Base-by-base conservation (phyloP, 805 yeast genomes). In the Hanseniaspora mollemarum region DNA sequence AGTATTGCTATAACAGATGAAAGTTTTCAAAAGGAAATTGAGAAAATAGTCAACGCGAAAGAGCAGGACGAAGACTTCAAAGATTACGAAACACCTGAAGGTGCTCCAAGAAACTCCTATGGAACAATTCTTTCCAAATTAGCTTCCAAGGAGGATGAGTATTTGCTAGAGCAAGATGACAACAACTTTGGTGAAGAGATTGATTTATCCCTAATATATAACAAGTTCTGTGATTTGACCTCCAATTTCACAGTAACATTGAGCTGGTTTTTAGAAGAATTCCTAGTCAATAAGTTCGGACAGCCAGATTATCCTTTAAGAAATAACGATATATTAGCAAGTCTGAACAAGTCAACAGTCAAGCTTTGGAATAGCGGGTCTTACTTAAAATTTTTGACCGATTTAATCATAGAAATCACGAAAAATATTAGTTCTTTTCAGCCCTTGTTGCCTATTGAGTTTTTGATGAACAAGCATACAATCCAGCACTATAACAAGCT, bases 91-190 rank as follows among this genome's bases (percentile, higher is more conserved):
- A n/a, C n/a, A n/a, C n/a, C n/a, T n/a, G n/a, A n/a, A n/a, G n/a
- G n/a, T n/a, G n/a, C n/a, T n/a, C n/a, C n/a, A n/a, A 60, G 63
- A 50, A 65, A 67, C 54, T 64, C 62, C 53, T 52, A 63, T 35
- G 33, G 59, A 44, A 21, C 35, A 8, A 35, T 35, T 35, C n/a
- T 32, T 9, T 32, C 36, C n/a, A 18, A 18, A n/a, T 19, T 35
- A 18, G 39, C 16, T 8, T 21, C 21, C 12, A 31, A 9, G 15
- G 26, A 9, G 21, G 26, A 24, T 24, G 28, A 31, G 72, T 81
- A 79, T 62, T 75, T 73, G 28, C 56, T 58, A 28, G 83, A 81
- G 77, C 60, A 80, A 35, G 71, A 75, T 49, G 65, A 77, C 6
- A 59, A 66, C 1, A 60, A 60, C 37, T 59, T 61, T 19, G 55